phyloP scores from a whole-genome alignment of 371 early-diverging fungal genomes.

The Sporodiniella umbellata region DNA sequence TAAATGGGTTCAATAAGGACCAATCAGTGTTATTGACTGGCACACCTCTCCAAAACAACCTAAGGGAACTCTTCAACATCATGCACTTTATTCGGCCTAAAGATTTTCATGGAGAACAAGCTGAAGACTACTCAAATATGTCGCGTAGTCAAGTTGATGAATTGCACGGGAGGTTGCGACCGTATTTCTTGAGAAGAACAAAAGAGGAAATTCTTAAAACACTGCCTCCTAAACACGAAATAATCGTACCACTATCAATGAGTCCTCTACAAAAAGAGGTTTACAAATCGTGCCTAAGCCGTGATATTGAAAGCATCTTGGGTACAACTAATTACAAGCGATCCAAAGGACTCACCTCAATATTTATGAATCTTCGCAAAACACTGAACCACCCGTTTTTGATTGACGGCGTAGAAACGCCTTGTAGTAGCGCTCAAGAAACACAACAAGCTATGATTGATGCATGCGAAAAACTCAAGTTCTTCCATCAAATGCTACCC shows the following conservation, averaged over 20 bases:
- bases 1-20: constrained; percentile 45
- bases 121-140: constrained; percentile 51
- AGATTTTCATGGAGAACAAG: constrained; percentile 48
- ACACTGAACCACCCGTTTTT: constrained; percentile 78
- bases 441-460: constrained; percentile 57
- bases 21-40: constrained; percentile 74
- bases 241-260: constrained; percentile 83
- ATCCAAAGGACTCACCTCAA: constrained; percentile 33
- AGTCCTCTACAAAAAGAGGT: constrained; percentile 76
- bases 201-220: constrained; percentile 80
- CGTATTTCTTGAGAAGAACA: constrained; percentile 91
- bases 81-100: constrained; percentile 74
- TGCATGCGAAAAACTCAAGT: constrained; percentile 65
- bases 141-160: constrained; percentile 35
- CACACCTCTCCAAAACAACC: constrained; percentile 81
- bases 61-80: constrained; percentile 69
- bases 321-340: constrained; percentile 12
- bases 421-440: constrained; percentile 26
- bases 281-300: constrained; percentile 69
- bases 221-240: constrained; percentile 89
- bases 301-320: constrained; percentile 41
- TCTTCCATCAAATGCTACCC: constrained; percentile 66
- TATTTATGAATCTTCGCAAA: constrained; percentile 72
- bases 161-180: constrained; percentile 51
- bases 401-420: constrained; percentile 48